phyloP scores from a whole-genome alignment of 2,329 filamentous ascomycete species.

The Tolypocladium pustulatum region DNA sequence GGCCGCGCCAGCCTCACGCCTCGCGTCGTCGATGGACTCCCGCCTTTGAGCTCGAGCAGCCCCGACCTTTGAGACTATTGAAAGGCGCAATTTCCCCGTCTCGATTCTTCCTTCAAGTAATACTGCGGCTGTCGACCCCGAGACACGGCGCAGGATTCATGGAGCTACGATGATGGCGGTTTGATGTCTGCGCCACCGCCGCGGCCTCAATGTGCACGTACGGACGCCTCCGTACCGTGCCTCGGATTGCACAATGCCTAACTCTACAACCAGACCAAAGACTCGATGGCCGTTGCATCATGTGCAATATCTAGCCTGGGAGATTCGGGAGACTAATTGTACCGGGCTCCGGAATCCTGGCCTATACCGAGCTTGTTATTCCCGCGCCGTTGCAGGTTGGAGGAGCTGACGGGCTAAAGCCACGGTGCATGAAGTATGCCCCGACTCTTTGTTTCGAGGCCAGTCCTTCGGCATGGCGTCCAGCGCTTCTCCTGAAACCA shows the following conservation, averaged over 20 bases:
- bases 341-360: neutral
- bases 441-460: neutral
- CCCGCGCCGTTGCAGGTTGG: neutral
- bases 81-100: neutral
- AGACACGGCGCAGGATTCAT: no score
- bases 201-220: neutral
- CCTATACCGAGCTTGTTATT: neutral
- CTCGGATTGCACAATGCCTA: neutral
- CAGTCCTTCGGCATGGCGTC: neutral
- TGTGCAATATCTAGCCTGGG: neutral
- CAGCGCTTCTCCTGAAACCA: neutral
- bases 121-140: no score
- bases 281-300: neutral
- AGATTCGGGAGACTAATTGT: no score
- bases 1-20: neutral
- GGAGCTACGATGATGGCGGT: neutral
- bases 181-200: neutral
- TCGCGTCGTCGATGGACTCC: neutral
- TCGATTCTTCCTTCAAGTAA: neutral
- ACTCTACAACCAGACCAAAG: neutral
- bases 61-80: slow-evolving; percentile 7
- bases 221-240: no score
- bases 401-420: no score
- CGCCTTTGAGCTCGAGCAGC: neutral
- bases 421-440: neutral